Conservation (phyloP, 768 basidiomycete species). For the Xanthoconium stramineum region DNA sequence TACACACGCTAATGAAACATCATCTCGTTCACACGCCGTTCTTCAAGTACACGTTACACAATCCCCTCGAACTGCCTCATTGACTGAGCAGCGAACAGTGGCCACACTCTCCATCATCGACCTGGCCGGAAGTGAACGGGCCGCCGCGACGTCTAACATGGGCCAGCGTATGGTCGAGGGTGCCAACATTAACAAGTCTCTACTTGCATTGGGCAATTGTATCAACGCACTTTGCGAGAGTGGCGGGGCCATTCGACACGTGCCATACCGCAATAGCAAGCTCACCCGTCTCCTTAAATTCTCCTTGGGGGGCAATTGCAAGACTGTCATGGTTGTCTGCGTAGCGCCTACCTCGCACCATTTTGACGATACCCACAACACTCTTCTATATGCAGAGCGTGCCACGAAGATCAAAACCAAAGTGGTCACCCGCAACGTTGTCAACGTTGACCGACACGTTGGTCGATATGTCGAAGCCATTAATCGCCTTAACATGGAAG, state of each 20-base stretch:
- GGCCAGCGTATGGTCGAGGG: constrained; percentile 98
- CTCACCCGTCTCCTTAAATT: constrained; percentile 97
- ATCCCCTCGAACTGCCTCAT: constrained; percentile 77
- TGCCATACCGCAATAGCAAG: constrained; percentile 98
- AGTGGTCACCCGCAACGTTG: constrained; percentile 91
- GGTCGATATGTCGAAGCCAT: constrained; percentile 95
- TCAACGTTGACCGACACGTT: constrained; percentile 93
- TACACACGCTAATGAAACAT: constrained; percentile 95
- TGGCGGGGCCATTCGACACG: constrained; percentile 80
- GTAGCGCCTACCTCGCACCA: constrained; percentile 92
- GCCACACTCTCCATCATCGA: constrained; percentile 97
- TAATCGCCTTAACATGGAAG: constrained; percentile 79
- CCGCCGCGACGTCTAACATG: constrained; percentile 95
- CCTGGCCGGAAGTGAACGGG: constrained; percentile 94
- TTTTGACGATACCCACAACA: constrained; percentile 99
- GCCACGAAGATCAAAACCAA: constrained; percentile 99
- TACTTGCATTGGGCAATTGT: constrained; percentile 95
- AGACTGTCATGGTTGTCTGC: constrained; percentile 99
- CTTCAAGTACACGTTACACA: constrained; percentile 93
- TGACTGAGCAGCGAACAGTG: constrained; percentile 79
- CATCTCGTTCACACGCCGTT: constrained; percentile 96
- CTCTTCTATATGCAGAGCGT: constrained; percentile 94
- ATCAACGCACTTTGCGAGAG: constrained; percentile 98
- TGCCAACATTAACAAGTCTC: constrained; percentile 98
- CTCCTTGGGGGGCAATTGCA: constrained; percentile 97